A percentile compares a stretch with the other conserved stretches of the same genome.
Conservation (phyloP, 176 grass and related monocot species). For the Oropetium thomaeum region DNA sequence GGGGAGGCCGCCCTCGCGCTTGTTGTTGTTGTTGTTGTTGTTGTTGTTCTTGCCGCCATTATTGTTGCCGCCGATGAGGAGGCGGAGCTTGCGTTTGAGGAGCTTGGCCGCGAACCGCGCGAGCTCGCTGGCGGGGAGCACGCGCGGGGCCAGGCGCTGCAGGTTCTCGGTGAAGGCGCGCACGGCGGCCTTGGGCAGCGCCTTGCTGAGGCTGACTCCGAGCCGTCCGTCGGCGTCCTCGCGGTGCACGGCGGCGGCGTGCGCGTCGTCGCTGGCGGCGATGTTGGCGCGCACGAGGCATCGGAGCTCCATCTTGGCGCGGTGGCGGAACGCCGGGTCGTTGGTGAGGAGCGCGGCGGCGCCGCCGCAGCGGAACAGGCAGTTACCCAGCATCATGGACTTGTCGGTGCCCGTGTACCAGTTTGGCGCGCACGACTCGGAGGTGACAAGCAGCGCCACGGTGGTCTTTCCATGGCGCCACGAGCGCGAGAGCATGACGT, state of each 20-base stretch:
- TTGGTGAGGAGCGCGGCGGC: slow-evolving; percentile 75
- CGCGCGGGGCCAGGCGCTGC: slow-evolving; percentile 49
- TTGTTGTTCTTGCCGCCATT: no score
- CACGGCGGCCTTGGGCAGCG: slow-evolving; percentile 78
- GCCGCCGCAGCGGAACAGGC: slow-evolving; percentile 90
- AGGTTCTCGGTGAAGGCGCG: slow-evolving; percentile 78
- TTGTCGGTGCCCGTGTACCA: slow-evolving; percentile 90
- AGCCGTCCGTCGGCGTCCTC: slow-evolving; percentile 70
- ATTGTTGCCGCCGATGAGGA: no score
- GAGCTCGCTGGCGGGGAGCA: slow-evolving; percentile 61
- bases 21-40: not conserved
- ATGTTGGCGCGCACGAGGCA: slow-evolving; percentile 67
- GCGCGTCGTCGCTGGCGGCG: slow-evolving; percentile 49
- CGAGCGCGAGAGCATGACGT: slow-evolving; percentile 44
- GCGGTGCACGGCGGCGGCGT: slow-evolving; percentile 60
- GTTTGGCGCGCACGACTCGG: slow-evolving; percentile 77
- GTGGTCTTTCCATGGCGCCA: no score
- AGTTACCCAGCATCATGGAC: slow-evolving; percentile 98
- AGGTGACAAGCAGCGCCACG: slow-evolving; percentile 57
- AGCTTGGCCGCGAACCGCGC: slow-evolving; percentile 31
- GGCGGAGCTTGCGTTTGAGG: slow-evolving; percentile 50
- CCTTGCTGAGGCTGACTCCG: slow-evolving; percentile 86
- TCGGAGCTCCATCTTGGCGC: slow-evolving; percentile 73
- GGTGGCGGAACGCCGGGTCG: slow-evolving; percentile 41
- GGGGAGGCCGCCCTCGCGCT: not conserved